A percentile compares a stretch with the other conserved stretches of the same genome.
These are phyloP conservation scores for Eimeria praecox DNA, from an alignment of 169 alveolate genomes.

Conservation along the genomic window DNA sequence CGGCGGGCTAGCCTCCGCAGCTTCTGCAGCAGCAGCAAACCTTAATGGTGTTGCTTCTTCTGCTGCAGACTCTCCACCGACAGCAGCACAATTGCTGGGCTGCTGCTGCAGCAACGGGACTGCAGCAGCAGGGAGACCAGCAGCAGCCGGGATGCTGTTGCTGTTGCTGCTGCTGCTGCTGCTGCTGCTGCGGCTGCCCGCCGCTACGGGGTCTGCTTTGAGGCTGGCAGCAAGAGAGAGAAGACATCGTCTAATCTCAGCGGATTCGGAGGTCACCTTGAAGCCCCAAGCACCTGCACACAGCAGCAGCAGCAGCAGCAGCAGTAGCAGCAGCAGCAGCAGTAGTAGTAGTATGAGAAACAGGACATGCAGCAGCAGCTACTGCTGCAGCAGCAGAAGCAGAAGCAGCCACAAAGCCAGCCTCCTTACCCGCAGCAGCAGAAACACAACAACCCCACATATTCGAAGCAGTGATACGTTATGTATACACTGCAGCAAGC, in stretches of 20 bases:
- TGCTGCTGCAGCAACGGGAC: neutral
- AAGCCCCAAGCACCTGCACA: constrained; percentile 53
- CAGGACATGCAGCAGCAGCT: constrained; percentile 19
- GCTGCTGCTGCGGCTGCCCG: neutral
- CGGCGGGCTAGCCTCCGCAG: neutral
- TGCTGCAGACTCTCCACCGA: neutral
- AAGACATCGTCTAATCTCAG: constrained; percentile 48
- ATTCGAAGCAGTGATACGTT: neutral
- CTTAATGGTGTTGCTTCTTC: neutral
- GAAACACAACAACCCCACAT: neutral
- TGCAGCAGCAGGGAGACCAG: constrained; percentile 48
- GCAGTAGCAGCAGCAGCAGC: constrained; percentile 51
- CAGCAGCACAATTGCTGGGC: neutral
- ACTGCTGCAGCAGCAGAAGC: neutral
- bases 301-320: constrained; percentile 68
- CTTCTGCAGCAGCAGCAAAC: constrained; percentile 5
- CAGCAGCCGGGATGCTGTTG: constrained; percentile 5
- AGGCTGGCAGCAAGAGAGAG: neutral
- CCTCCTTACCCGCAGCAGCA: neutral
- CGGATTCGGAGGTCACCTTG: neutral
- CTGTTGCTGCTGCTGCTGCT: constrained; percentile 15
- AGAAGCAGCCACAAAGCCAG: neutral
- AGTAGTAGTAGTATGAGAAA: neutral
- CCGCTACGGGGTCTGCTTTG: neutral
- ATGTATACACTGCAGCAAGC: neutral